phyloP scores from a whole-genome alignment of 192 early-diverging fungal species.

The Gorgonomyces haynaldii region DNA sequence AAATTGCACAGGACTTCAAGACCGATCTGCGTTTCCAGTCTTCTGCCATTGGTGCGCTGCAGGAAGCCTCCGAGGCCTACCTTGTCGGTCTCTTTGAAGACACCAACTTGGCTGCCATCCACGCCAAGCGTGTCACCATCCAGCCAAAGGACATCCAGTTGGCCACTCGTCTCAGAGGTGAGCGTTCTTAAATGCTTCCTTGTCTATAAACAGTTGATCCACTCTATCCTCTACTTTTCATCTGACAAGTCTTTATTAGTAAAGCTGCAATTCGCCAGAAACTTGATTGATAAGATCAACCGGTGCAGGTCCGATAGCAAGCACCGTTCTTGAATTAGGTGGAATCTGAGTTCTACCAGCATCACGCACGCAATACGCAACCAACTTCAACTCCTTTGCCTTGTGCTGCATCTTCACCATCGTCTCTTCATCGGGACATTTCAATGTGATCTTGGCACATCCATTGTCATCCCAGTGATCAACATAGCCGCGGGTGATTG shows the following conservation, averaged over 20 bases:
- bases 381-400: slow-evolving; percentile 47
- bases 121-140: slow-evolving; percentile 99
- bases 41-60: slow-evolving; percentile 96
- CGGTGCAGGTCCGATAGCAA: slow-evolving; percentile 82
- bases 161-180: slow-evolving; percentile 73
- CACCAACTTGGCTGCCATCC: slow-evolving; percentile 98
- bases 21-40: slow-evolving; percentile 99
- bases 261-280: slow-evolving; percentile 44
- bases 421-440: slow-evolving; percentile 61
- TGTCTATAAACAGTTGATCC: no score
- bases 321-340: slow-evolving; percentile 79
- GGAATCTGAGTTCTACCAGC: slow-evolving; percentile 90
- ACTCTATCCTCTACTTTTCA: no score
- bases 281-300: slow-evolving; percentile 32
- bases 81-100: slow-evolving; percentile 73
- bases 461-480: slow-evolving; percentile 65
- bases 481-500: slow-evolving; percentile 24
- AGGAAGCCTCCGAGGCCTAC: slow-evolving; percentile 96
- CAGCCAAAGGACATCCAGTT: slow-evolving; percentile 99
- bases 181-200: slow-evolving; percentile 29
- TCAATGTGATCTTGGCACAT: slow-evolving; percentile 78
- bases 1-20: slow-evolving; percentile 99
- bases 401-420: slow-evolving; percentile 54
- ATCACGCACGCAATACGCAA: slow-evolving; percentile 70
- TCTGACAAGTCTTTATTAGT: no score